Base-by-base conservation (phyloP, 179 eudicot species). In the Sideroxylon spinosum region DNA sequence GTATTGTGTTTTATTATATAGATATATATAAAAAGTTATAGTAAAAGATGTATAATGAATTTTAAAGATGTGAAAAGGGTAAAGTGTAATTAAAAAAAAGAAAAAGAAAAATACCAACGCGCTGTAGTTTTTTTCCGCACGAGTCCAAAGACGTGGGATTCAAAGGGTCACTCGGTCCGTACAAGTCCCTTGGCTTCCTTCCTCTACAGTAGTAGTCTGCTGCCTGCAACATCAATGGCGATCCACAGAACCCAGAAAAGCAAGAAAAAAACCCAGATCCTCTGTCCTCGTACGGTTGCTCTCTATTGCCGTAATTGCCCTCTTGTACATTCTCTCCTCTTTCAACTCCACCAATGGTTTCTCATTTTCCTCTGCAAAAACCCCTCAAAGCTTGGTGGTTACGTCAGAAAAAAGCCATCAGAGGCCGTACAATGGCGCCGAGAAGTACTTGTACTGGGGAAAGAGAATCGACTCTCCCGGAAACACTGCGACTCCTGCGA, bases 391-490 rank as follows among this genome's bases (percentile, higher is more conserved):
- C 57, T 37, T 76, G 66, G 72, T 71, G 19, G 23, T 53, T 7
- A 73, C 63, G 68, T 25, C 80, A 20, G 44, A 37, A 37, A 56
- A 22, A 14, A 57, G 25, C 70, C 49, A 49, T 20, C 44, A 7
- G 3, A 44, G 68, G 9, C 71, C 76, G 6, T 71, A 77, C 28
- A 76, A 49, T 29, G 26, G 70, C 17, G 76, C 78, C 3, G 88
- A 93, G 0, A 91, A 87, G 85, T 95, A 78, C 75, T 65, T 95
- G 77, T 95, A 91, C 63, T 95, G 99, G 99, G 99, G 99, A 48
- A 72, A 82, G 59, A 77, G 84, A 75, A 87, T 95, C 78, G 99
- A 95, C 80, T 95, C 98, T 68, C 99, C 98, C 4, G 99, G 99
- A 11, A 95, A 79, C 93, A 91, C 65, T 95, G 99, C 71, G 84